A percentile compares a stretch with the other conserved stretches of the same genome.
phyloP scores from a whole-genome alignment of 352 stramenopile species.

The Stephanocyclus meneghinianus region DNA sequence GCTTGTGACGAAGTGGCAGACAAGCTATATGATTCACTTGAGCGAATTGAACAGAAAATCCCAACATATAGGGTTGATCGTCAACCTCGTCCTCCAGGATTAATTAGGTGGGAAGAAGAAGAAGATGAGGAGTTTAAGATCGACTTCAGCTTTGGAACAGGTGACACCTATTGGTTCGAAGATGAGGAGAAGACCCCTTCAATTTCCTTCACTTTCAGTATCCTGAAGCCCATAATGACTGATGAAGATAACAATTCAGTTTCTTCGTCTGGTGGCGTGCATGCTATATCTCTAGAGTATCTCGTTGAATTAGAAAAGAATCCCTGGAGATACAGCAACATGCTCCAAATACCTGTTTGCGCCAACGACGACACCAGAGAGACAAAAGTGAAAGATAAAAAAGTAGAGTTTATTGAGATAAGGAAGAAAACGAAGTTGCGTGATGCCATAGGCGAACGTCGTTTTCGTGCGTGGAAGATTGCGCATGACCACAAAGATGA shows the following conservation, averaged over 20 bases:
- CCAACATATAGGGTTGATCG: conserved; percentile 69
- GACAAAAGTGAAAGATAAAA: neutral
- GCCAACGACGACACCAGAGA: neutral
- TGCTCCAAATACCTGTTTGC: conserved; percentile 59
- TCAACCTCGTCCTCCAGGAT: conserved; percentile 11
- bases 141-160: conserved; percentile 34
- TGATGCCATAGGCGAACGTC: conserved; percentile 77
- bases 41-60: conserved; percentile 78
- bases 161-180: conserved; percentile 45
- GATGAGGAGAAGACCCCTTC: conserved; percentile 31
- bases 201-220: conserved; percentile 45
- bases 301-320: conserved; percentile 77
- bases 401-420: conserved; percentile 3
- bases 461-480: conserved; percentile 74
- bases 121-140: conserved; percentile 50
- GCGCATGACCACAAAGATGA: conserved; percentile 61
- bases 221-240: conserved; percentile 53
- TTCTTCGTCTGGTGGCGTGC: conserved; percentile 36
- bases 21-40: conserved; percentile 63
- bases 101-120: conserved; percentile 49
- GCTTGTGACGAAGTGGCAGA: conserved; percentile 52
- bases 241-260: conserved; percentile 24
- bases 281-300: conserved; percentile 73
- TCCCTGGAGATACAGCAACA: conserved; percentile 70
- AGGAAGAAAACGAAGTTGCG: conserved; percentile 54